A percentile compares a stretch with the other conserved stretches of the same genome.
phyloP scores from a whole-genome alignment of 129 eudicot species.

The Apium graveolens region DNA sequence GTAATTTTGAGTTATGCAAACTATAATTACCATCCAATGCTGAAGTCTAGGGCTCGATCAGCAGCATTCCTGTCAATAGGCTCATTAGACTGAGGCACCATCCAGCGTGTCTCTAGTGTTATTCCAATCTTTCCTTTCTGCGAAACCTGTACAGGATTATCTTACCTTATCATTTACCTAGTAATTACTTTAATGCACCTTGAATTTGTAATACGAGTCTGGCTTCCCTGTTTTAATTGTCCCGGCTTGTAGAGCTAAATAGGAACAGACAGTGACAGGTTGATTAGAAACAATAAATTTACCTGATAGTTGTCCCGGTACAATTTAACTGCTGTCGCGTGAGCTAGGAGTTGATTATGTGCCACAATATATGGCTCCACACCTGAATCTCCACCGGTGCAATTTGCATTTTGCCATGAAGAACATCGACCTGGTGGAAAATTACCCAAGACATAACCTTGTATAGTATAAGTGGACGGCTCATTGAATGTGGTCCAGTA shows the following conservation, averaged over 20 bases:
- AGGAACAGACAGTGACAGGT: not conserved
- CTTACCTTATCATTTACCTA: not conserved
- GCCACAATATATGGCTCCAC: conserved; percentile 56
- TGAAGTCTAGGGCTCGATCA: conserved; percentile 46
- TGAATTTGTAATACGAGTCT: not conserved
- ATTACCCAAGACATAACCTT: conserved; percentile 39
- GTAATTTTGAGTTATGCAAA: not conserved
- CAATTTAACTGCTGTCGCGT: conserved; percentile 42
- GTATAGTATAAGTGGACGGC: conserved; percentile 34
- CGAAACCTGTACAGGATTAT: conserved; percentile 26
- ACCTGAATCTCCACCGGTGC: conserved; percentile 52
- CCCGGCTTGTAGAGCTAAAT: not conserved
- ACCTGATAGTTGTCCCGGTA: conserved; percentile 51
- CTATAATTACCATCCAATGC: conserved; percentile 41
- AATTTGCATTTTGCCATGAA: conserved; percentile 21
- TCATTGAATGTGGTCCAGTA: conserved; percentile 63
- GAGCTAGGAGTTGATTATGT: conserved; percentile 62
- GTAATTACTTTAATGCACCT: not conserved
- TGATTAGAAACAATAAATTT: not conserved
- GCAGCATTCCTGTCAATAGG: conserved; percentile 36
- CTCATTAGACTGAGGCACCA: conserved; percentile 38
- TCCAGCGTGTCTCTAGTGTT: conserved; percentile 46
- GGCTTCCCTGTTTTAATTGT: not conserved
- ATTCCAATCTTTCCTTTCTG: conserved; percentile 63
- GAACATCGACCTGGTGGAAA: conserved; percentile 64